phyloP scores from a whole-genome alignment of 2,329 filamentous ascomycete species.

The Cladosporium velox region DNA sequence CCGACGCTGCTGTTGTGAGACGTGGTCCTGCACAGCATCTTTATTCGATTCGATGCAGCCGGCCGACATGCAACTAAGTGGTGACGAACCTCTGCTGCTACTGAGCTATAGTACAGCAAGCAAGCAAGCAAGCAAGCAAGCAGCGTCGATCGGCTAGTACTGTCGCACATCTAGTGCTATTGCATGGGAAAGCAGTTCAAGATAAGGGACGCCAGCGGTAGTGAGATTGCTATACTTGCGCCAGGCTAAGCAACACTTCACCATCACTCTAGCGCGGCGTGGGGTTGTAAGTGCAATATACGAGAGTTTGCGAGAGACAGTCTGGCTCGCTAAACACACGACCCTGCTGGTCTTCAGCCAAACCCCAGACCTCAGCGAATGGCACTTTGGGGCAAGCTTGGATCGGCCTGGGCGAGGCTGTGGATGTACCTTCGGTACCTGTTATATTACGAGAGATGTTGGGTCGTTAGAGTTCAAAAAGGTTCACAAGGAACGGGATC shows the following conservation, averaged over 20 bases:
- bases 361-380: slow-evolving; percentile 16
- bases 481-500: neutral
- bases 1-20: slow-evolving; percentile 16
- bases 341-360: slow-evolving; percentile 18
- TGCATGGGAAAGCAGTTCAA: slow-evolving; percentile 7
- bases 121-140: slow-evolving; percentile 1
- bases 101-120: neutral
- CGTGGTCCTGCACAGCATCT: slow-evolving; percentile 11
- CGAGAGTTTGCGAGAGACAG: slow-evolving; percentile 3
- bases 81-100: slow-evolving; percentile 3
- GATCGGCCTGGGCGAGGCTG: slow-evolving; percentile 8
- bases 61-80: slow-evolving; percentile 1
- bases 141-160: slow-evolving; percentile 8
- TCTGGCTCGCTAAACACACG: slow-evolving; percentile 9
- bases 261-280: slow-evolving; percentile 16
- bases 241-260: slow-evolving; percentile 11
- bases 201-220: slow-evolving; percentile 5
- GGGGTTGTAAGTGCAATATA: slow-evolving; percentile 4
- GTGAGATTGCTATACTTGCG: slow-evolving; percentile 14
- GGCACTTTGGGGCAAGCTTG: neutral
- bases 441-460: slow-evolving; percentile 15
- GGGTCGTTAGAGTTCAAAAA: slow-evolving; percentile 4
- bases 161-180: slow-evolving; percentile 15
- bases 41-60: neutral
- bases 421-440: slow-evolving; percentile 13